A percentile compares a stretch with the other conserved stretches of the same genome.
Evolutionary conservation across 129 eudicot species (phyloP).

Genomic region (Heracleum sosnowskyi): DNA sequence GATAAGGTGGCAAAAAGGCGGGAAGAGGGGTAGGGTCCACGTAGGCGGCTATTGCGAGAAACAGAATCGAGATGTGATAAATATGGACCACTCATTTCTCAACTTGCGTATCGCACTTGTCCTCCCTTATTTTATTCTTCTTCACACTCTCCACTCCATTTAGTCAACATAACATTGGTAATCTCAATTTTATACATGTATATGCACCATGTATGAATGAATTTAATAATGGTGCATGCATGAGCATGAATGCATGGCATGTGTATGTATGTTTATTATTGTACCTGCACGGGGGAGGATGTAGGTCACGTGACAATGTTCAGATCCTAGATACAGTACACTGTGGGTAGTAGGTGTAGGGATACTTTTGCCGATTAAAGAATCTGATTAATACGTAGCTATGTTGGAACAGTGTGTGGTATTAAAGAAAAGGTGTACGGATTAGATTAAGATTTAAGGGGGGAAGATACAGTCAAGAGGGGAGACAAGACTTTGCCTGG

Average conservation of each 20-base stretch:
- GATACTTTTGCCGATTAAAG: background rate
- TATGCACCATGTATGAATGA: background rate
- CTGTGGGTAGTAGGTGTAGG: background rate
- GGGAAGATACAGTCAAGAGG: background rate
- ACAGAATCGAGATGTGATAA: slow-evolving; percentile 17
- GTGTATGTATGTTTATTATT: background rate
- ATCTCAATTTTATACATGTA: background rate
- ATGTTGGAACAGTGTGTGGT: background rate
- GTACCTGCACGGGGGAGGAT: background rate
- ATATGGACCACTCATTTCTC: slow-evolving; percentile 11
- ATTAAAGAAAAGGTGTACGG: background rate
- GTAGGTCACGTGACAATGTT: background rate
- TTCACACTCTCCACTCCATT: background rate
- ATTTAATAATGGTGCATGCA: too few species aligned
- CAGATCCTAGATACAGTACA: background rate
- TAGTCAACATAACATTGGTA: background rate
- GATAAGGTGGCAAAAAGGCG: slow-evolving; percentile 10
- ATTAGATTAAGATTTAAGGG: background rate
- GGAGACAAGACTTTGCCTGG: background rate
- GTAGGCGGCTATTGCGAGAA: slow-evolving; percentile 39
- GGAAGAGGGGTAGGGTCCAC: slow-evolving; percentile 26
- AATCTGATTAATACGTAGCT: background rate
- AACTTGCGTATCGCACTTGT: slow-evolving; percentile 26
- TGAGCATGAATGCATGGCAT: background rate
- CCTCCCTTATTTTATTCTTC: background rate